Conservation (phyloP, 2,329 filamentous ascomycete species). For the Chrysoporthe puriensis region DNA sequence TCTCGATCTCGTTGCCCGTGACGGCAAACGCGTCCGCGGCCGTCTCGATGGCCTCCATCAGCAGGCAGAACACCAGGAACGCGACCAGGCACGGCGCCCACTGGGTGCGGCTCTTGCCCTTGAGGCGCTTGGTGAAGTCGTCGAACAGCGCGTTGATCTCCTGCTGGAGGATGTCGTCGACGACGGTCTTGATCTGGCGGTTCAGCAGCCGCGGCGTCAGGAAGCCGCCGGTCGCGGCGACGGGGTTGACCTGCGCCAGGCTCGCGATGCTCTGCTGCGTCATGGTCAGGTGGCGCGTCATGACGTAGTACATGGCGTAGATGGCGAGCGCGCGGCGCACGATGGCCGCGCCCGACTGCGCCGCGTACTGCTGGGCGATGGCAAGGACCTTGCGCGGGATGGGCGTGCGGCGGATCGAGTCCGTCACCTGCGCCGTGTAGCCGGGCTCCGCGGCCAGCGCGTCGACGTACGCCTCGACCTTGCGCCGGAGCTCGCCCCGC, state of each 20-base stretch:
- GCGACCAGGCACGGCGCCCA: constrained; percentile 62
- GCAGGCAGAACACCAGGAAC: constrained; percentile 60
- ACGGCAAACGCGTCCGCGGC: constrained; percentile 57
- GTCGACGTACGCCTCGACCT: constrained; percentile 53
- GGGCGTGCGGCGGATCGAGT: constrained; percentile 47
- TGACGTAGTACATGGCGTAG: constrained; percentile 61
- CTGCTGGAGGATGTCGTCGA: constrained; percentile 57
- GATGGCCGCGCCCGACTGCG: constrained; percentile 51
- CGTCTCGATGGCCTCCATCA: constrained; percentile 61
- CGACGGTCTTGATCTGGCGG: constrained; percentile 59
- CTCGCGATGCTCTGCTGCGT: constrained; percentile 48
- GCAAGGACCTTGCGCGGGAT: constrained; percentile 51
- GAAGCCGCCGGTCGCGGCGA: constrained; percentile 48
- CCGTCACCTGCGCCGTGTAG: constrained; percentile 56
- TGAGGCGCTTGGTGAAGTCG: constrained; percentile 56
- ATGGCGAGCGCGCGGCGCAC: constrained; percentile 58
- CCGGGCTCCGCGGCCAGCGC: constrained; percentile 50
- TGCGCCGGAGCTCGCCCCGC: constrained; percentile 50
- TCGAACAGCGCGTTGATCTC: constrained; percentile 58
- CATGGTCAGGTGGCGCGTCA: constrained; percentile 58
- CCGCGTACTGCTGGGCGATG: constrained; percentile 53
- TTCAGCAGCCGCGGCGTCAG: constrained; percentile 59
- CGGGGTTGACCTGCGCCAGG: constrained; percentile 46
- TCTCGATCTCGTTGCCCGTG: constrained; percentile 53
- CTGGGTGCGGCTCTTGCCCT: constrained; percentile 55